phyloP scores from a whole-genome alignment of 371 early-diverging fungal genomes.

The Catenaria anguillulae region DNA sequence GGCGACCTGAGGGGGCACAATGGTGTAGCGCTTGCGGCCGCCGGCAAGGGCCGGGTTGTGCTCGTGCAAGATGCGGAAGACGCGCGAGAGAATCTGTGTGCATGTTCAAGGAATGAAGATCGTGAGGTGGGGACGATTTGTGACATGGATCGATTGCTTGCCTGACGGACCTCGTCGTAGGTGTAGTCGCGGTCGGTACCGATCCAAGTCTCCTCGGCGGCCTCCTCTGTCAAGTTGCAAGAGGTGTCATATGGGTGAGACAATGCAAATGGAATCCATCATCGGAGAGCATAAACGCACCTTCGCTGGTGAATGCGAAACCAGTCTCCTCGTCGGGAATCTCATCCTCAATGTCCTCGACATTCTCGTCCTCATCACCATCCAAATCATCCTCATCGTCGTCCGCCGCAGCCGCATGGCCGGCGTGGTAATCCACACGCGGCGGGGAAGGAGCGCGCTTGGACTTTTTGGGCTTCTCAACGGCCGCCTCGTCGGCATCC shows the following conservation, averaged over 20 bases:
- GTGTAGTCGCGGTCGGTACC: conserved; percentile 86
- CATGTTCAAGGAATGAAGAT: conserved; percentile 1
- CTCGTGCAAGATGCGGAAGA: conserved; percentile 78
- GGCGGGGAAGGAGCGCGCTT: too few species aligned
- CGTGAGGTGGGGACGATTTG: too few species aligned
- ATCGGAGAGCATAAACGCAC: too few species aligned
- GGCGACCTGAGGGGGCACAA: conserved; percentile 80
- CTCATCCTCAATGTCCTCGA: conserved; percentile 26
- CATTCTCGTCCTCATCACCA: conserved; percentile 41
- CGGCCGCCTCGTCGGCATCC: conserved; percentile 10
- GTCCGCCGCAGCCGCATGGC: conserved; percentile 77
- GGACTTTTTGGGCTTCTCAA: too few species aligned
- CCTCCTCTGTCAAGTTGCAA: conserved; percentile 13
- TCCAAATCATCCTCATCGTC: conserved; percentile 72
- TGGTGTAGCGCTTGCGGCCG: conserved; percentile 80
- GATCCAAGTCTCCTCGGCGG: conserved; percentile 64
- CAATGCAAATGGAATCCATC: too few species aligned
- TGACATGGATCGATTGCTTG: too few species aligned
- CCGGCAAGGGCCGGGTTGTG: conserved; percentile 90
- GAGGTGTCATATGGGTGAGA: too few species aligned
- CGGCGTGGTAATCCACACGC: conserved; percentile 18
- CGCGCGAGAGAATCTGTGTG: conserved; percentile 64
- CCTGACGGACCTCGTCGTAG: conserved; percentile 59
- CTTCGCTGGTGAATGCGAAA: background rate
- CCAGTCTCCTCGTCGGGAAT: conserved; percentile 11